Evolutionary conservation across 2,329 filamentous ascomycete species (phyloP).

Genomic region (Endocalyx cinctus): DNA sequence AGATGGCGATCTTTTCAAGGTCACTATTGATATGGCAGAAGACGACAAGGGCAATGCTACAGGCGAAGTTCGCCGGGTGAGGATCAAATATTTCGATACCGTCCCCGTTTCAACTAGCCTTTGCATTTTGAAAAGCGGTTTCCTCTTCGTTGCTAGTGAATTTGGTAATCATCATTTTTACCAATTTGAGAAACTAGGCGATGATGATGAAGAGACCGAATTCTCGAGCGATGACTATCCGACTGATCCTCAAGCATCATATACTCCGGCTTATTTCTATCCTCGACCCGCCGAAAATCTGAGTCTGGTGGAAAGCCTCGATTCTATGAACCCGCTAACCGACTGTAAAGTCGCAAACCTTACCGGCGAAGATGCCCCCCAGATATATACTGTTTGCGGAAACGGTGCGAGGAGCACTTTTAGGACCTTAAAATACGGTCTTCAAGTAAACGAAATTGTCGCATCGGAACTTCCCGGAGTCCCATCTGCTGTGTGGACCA

Average conservation of each 20-base stretch:
- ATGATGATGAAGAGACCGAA: slow-evolving; percentile 86
- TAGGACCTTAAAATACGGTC: slow-evolving; percentile 83
- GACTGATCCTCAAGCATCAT: slow-evolving; percentile 65
- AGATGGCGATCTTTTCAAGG: slow-evolving; percentile 97
- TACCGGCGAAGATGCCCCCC: slow-evolving; percentile 87
- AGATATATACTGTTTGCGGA: slow-evolving; percentile 91
- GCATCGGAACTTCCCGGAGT: slow-evolving; percentile 84
- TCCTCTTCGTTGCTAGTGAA: slow-evolving; percentile 87
- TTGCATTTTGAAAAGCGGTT: slow-evolving; percentile 92
- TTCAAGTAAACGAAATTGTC: slow-evolving; percentile 94
- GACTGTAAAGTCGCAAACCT: slow-evolving; percentile 90
- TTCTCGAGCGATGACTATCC: slow-evolving; percentile 81
- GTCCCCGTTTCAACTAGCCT: slow-evolving; percentile 83
- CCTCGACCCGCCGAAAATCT: slow-evolving; percentile 77
- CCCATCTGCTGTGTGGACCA: slow-evolving; percentile 93
- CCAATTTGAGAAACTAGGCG: slow-evolving; percentile 94
- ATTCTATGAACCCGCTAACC: slow-evolving; percentile 85
- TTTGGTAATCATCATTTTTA: slow-evolving; percentile 93
- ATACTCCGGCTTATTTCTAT: slow-evolving; percentile 79
- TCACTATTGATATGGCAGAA: slow-evolving; percentile 86
- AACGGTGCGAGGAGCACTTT: slow-evolving; percentile 86
- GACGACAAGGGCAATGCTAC: slow-evolving; percentile 74
- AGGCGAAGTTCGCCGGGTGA: slow-evolving; percentile 75
- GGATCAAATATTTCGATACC: slow-evolving; percentile 98
- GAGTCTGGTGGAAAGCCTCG: slow-evolving; percentile 76